These are phyloP conservation scores for Nectriaceae sp. DNA, from an alignment of 2,329 filamentous ascomycete species.

Conservation along the genomic window DNA sequence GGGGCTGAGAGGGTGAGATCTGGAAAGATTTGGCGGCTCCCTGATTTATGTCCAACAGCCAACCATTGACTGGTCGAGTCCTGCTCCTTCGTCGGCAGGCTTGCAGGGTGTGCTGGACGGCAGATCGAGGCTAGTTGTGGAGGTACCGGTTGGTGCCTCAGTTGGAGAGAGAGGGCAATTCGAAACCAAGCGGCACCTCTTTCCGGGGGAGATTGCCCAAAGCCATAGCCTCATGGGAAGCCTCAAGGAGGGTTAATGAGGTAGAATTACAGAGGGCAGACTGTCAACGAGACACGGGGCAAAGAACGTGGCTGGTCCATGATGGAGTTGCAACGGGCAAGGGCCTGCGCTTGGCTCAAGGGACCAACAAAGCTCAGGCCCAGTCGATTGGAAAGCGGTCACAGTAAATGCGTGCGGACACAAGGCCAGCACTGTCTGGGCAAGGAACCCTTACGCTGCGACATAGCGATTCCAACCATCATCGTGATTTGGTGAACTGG, in stretches of 20 bases:
- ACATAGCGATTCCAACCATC: slow-evolving; percentile 9
- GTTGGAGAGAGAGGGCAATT: too few species aligned
- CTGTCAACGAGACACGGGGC: too few species aligned
- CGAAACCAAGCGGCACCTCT: too few species aligned
- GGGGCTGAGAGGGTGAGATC: too few species aligned
- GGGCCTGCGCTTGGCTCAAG: background rate
- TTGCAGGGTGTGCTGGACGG: slow-evolving; percentile 5
- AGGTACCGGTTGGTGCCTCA: slow-evolving; percentile 5
- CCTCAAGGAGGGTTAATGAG: too few species aligned
- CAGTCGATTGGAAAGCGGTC: slow-evolving; percentile 26
- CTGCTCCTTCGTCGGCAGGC: background rate
- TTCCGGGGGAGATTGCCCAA: too few species aligned
- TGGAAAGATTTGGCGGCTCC: slow-evolving; percentile 12
- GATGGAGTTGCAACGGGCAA: background rate
- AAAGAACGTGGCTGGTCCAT: background rate
- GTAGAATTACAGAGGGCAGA: too few species aligned
- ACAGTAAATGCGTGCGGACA: slow-evolving; percentile 14
- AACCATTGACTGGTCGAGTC: background rate
- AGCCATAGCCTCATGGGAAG: too few species aligned
- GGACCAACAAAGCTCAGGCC: too few species aligned
- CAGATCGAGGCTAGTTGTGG: slow-evolving; percentile 15
- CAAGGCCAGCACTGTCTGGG: slow-evolving; percentile 3
- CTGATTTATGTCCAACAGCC: slow-evolving; percentile 1
- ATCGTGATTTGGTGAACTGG: slow-evolving; percentile 6
- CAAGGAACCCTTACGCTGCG: slow-evolving; percentile 22